Base-by-base conservation (phyloP, 805 yeast genomes). In the Candida manassasensis region DNA sequence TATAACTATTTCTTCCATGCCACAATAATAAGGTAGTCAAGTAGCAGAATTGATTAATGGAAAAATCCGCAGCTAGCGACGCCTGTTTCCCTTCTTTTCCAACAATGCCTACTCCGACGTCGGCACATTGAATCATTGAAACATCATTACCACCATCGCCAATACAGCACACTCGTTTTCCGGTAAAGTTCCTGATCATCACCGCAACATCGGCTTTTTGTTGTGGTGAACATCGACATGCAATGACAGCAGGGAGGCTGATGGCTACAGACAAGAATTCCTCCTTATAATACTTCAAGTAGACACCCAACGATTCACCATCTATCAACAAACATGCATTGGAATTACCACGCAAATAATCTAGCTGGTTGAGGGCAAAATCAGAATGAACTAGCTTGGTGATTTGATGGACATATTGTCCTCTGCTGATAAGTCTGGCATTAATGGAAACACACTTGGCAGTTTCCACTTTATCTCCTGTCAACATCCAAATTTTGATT, bases 121-220 rank as follows among this genome's bases (percentile, higher is more conserved):
- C 96, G 0, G 99, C 98, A 46, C 94, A 83, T 61, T 93, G 98
- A 46, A 93, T 93, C 99, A 93, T 93, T 49, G 95, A 84, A 21
- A 93, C 99, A 61, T 93, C 99, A 52, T 93, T 93, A 49, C 99
- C 99, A 50, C 99, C 99, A 60, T 93, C 99, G 38, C 99, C 99
- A 47, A 93, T 94, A 53, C 97, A 93, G 46, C 97, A 90, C 2
- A 90, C 97, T 34, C 98, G 68, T 52, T 85, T 86, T 4, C 86
- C 85, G 0, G 97, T 93, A 19, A 76, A 62, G 40, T 75, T 75
- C 50, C 89, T 75, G 44, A 93, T 93, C 44, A 82, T 65, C 17
- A 75, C 49, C 0, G 97, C 97, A 36, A 94, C 84, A 54, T 93
- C 97, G 0, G 97, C 97, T 57, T 93, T 93, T 52, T 93, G 99